A percentile compares a stretch with the other conserved stretches of the same genome.
Evolutionary conservation across 306 rosid species (phyloP).

Genomic region (Delonix regia): DNA sequence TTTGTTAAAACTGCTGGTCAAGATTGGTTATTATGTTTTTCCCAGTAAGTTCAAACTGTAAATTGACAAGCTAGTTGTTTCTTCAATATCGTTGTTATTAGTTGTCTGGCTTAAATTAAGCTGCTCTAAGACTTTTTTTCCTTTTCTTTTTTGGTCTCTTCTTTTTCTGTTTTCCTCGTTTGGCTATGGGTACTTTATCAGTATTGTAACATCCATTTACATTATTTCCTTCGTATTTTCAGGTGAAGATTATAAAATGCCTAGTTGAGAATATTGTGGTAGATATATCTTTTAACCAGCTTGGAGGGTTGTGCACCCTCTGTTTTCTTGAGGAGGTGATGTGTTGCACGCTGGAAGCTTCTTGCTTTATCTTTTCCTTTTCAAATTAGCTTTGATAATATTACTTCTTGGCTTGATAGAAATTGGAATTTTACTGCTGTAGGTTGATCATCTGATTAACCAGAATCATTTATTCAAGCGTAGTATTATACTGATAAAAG

Average conservation of each 20-base stretch:
- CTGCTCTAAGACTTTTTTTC: neutral
- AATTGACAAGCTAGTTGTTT: neutral
- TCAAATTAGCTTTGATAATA: slow-evolving; percentile 13
- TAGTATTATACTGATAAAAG: slow-evolving; percentile 94
- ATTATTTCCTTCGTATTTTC: slow-evolving; percentile 33
- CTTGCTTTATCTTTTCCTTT: slow-evolving; percentile 24
- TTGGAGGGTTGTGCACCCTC: slow-evolving; percentile 97
- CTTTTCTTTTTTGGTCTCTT: neutral
- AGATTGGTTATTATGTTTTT: neutral
- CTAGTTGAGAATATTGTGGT: slow-evolving; percentile 99
- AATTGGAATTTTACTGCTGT: slow-evolving; percentile 40
- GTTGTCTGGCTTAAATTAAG: neutral
- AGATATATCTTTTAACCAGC: slow-evolving; percentile 97
- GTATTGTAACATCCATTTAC: slow-evolving; percentile 1
- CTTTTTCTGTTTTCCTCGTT: no score
- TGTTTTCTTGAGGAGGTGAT: slow-evolving; percentile 98
- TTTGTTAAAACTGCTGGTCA: neutral
- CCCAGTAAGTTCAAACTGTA: neutral
- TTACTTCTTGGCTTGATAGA: slow-evolving; percentile 29
- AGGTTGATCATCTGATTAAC: slow-evolving; percentile 90
- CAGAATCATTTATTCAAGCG: slow-evolving; percentile 97
- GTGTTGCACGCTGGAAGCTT: slow-evolving; percentile 26
- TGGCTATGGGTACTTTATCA: neutral
- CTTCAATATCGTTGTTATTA: neutral
- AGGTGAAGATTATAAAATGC: slow-evolving; percentile 98